Percentiles rank a stretch among this genome's conserved stretches.
Conservation (phyloP, 768 basidiomycete genomes). For the Termitomyces sp. region DNA sequence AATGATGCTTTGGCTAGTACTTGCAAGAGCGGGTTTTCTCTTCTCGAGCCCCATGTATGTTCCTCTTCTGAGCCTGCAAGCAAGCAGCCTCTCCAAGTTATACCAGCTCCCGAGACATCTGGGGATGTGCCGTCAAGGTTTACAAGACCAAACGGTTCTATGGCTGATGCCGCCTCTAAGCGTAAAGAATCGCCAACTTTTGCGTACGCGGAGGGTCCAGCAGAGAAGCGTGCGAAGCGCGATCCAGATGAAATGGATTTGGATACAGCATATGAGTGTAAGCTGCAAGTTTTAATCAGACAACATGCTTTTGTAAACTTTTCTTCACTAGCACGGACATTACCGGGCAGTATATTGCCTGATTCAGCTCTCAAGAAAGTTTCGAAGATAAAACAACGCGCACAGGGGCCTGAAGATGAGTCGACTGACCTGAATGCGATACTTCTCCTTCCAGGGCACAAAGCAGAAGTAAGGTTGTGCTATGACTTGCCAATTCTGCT, state of each 20-base stretch:
- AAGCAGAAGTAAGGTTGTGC: slow-evolving; percentile 42
- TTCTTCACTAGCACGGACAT: neutral
- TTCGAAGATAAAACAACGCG: slow-evolving; percentile 28
- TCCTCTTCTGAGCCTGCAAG: slow-evolving; percentile 39
- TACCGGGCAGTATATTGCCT: neutral
- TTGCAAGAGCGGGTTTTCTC: slow-evolving; percentile 68
- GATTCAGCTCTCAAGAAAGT: slow-evolving; percentile 18
- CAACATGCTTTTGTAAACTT: neutral
- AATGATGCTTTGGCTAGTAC: slow-evolving; percentile 52
- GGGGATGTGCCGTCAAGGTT: slow-evolving; percentile 6
- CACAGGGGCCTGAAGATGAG: slow-evolving; percentile 38
- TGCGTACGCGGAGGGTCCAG: slow-evolving; percentile 37
- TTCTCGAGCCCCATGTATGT: slow-evolving; percentile 74
- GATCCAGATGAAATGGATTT: slow-evolving; percentile 44
- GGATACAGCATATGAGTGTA: slow-evolving; percentile 33
- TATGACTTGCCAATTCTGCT: neutral
- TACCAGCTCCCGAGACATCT: slow-evolving; percentile 9
- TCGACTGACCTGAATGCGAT: slow-evolving; percentile 36
- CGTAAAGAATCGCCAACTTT: slow-evolving; percentile 48
- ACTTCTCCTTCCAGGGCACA: slow-evolving; percentile 52
- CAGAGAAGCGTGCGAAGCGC: slow-evolving; percentile 61
- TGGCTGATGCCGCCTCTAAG: slow-evolving; percentile 29
- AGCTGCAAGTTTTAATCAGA: slow-evolving; percentile 3
- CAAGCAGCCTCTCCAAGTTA: slow-evolving; percentile 15
- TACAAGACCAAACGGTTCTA: slow-evolving; percentile 17